Conservation (phyloP, 2,329 filamentous ascomycete species). For the Aureobasidium uvarum region DNA sequence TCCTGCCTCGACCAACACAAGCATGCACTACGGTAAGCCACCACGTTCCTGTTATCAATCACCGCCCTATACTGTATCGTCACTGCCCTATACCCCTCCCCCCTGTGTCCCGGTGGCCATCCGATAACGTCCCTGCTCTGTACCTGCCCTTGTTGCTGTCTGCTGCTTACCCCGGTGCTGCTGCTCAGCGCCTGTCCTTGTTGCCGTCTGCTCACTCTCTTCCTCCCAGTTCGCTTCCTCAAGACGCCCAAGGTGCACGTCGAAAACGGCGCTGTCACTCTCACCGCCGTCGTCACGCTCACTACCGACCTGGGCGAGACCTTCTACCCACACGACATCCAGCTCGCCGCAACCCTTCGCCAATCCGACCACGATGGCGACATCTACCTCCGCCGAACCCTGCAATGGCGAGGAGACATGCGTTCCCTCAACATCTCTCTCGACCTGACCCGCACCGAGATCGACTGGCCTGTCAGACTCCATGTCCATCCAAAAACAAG, state of each 20-base stretch:
- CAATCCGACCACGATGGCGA: constrained; percentile 38
- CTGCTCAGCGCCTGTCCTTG: neutral
- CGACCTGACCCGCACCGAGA: constrained; percentile 42
- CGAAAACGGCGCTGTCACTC: constrained; percentile 42
- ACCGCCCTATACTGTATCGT: neutral
- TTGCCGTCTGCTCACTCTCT: neutral
- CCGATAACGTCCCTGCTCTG: neutral
- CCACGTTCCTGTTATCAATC: neutral
- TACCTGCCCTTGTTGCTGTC: neutral
- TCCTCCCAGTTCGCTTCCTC: constrained; percentile 58
- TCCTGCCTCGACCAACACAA: constrained; percentile 4
- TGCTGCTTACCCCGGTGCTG: too few relatives aligned
- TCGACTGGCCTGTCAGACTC: constrained; percentile 43
- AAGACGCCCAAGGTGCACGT: constrained; percentile 57
- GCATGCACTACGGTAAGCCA: constrained; percentile 33
- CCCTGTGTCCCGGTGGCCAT: neutral
- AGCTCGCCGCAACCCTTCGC: constrained; percentile 45
- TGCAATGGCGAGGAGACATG: constrained; percentile 48
- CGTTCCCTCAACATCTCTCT: constrained; percentile 47
- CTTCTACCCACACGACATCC: constrained; percentile 54
- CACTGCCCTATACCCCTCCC: neutral
- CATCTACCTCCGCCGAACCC: constrained; percentile 44
- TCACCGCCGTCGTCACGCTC: constrained; percentile 59
- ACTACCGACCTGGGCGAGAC: constrained; percentile 68
- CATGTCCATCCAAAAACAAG: constrained; percentile 41